A percentile compares a stretch with the other conserved stretches of the same genome.
These are phyloP conservation scores for Dictyostelium capitatum DNA, from an alignment of 78 protist genomes.

Conservation along the genomic window DNA sequence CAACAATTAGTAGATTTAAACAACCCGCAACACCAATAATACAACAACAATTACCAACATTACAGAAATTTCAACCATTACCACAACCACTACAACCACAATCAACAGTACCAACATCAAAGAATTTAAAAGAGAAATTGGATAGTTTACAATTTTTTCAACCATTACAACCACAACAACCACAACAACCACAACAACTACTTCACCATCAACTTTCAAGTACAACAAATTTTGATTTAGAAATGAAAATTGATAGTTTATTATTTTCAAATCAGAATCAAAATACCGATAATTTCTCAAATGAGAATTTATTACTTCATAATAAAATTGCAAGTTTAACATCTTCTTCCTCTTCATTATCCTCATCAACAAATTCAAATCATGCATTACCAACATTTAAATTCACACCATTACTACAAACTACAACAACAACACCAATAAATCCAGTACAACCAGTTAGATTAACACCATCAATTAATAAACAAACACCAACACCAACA, in stretches of 20 bases:
- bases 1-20: not conserved
- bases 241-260: constrained; percentile 2
- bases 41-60: not conserved
- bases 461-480: not conserved
- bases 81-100: not conserved
- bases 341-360: not conserved
- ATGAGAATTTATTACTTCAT: not conserved
- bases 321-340: constrained; percentile 4
- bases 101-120: not conserved
- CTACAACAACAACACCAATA: not conserved
- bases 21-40: not conserved
- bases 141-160: constrained; percentile 7
- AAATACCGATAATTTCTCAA: not conserved
- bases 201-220: too few species aligned
- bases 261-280: not conserved
- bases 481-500: not conserved
- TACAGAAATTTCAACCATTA: not conserved
- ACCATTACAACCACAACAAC: not conserved
- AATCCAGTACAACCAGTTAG: not conserved
- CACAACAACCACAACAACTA: not conserved
- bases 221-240: not conserved
- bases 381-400: too few species aligned
- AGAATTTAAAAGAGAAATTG: not conserved
- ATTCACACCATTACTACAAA: not conserved
- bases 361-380: not conserved